A percentile compares a stretch with the other conserved stretches of the same genome.
phyloP scores from a whole-genome alignment of 2,329 filamentous ascomycete species.

The Fusarium falciforme region DNA sequence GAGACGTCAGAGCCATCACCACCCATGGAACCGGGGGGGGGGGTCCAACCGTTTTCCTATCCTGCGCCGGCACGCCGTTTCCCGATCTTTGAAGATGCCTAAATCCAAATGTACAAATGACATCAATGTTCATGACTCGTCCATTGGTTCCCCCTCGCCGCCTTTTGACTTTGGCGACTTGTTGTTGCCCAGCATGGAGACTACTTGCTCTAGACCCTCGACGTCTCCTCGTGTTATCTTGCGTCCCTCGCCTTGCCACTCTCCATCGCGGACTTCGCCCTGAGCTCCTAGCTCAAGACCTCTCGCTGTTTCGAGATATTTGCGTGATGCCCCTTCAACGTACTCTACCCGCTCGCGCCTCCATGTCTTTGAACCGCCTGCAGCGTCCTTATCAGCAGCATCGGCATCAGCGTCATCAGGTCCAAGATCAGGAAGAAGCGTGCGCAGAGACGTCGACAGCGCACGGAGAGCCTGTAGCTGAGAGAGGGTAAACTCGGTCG shows the following conservation, averaged over 20 bases:
- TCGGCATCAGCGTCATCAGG: slow-evolving; percentile 47
- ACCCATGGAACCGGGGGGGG: not conserved
- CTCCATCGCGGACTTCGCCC: slow-evolving; percentile 73
- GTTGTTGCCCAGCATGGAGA: slow-evolving; percentile 55
- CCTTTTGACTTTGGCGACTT: not conserved
- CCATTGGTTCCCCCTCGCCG: slow-evolving; percentile 41
- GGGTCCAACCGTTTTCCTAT: slow-evolving; percentile 8
- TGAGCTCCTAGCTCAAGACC: slow-evolving; percentile 73
- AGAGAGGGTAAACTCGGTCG: slow-evolving; percentile 81
- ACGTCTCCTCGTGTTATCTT: slow-evolving; percentile 65
- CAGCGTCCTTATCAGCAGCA: slow-evolving; percentile 43
- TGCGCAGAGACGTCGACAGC: slow-evolving; percentile 69
- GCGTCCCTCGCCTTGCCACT: slow-evolving; percentile 69
- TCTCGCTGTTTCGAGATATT: slow-evolving; percentile 78
- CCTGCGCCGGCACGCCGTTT: slow-evolving; percentile 28
- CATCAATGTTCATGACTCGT: slow-evolving; percentile 40
- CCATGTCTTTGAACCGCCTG: slow-evolving; percentile 64
- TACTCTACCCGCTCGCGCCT: slow-evolving; percentile 81
- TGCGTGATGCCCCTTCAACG: slow-evolving; percentile 81
- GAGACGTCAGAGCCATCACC: slow-evolving; percentile 3
- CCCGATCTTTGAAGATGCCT: not conserved
- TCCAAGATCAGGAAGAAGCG: slow-evolving; percentile 72
- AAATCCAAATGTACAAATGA: not conserved
- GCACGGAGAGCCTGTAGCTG: slow-evolving; percentile 84
- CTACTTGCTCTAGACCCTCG: slow-evolving; percentile 65